Evolutionary conservation across 495 filamentous ascomycete species (phyloP).

Genomic region (Neurospora africana): DNA sequence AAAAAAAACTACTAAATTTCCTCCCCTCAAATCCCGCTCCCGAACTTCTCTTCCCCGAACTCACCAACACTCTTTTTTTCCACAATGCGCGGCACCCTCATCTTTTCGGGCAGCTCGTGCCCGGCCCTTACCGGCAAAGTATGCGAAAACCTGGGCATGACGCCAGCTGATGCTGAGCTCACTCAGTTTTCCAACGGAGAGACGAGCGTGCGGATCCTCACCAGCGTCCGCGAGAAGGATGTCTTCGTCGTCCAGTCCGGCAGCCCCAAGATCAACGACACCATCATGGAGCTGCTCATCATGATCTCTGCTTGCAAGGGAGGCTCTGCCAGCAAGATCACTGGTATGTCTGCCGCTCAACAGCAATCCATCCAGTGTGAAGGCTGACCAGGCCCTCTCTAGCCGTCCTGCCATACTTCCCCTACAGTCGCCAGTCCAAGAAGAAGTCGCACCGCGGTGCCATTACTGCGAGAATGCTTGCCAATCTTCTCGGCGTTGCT

Average conservation of each 20-base stretch:
- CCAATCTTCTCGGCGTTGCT: conserved; percentile 84
- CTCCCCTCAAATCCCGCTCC: conserved; percentile 4
- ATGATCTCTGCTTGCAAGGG: conserved; percentile 98
- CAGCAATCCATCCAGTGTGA: conserved; percentile 1
- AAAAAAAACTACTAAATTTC: background rate
- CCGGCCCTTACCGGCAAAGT: conserved; percentile 45
- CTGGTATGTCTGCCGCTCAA: conserved; percentile 49
- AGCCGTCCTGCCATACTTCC: conserved; percentile 99
- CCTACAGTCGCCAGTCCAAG: conserved; percentile 97
- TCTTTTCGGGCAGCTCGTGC: conserved; percentile 48
- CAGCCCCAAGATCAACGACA: conserved; percentile 94
- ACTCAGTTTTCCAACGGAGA: conserved; percentile 67
- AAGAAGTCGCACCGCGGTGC: conserved; percentile 96
- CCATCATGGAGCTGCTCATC: conserved; percentile 95
- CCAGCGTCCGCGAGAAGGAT: conserved; percentile 93
- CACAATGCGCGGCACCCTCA: conserved; percentile 46
- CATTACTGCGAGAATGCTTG: conserved; percentile 93
- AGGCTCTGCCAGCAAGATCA: conserved; percentile 93
- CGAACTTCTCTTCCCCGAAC: conserved; percentile 2
- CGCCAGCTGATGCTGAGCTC: conserved; percentile 45
- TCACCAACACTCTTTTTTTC: background rate
- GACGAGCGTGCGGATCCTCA: conserved; percentile 87
- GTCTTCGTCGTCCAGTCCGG: conserved; percentile 98
- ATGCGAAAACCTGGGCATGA: conserved; percentile 50
- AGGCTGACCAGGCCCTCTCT: conserved; percentile 9